phyloP scores from a whole-genome alignment of 768 basidiomycete species.

The Vararia minispora region DNA sequence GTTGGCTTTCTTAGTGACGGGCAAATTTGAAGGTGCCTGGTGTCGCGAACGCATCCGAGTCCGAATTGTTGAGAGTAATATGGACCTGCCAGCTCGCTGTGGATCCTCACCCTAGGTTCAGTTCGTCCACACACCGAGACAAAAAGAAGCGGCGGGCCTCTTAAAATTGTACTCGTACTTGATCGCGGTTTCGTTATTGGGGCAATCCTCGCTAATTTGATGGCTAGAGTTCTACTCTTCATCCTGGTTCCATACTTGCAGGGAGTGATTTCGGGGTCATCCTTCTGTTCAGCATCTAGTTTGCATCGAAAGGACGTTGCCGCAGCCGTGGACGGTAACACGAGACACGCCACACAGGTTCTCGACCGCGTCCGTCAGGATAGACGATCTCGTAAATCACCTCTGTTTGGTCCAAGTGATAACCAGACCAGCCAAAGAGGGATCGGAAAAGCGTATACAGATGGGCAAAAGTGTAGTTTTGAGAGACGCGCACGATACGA shows the following conservation, averaged over 20 bases:
- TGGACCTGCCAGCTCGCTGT: background rate
- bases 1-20: background rate
- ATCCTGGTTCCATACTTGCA: background rate
- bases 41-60: background rate
- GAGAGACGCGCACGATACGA: background rate
- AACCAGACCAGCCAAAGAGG: background rate
- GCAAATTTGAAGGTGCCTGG: background rate
- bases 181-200: background rate
- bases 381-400: background rate
- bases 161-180: background rate
- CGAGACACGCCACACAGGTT: background rate
- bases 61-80: background rate
- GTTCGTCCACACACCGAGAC: too few species aligned
- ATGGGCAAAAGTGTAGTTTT: conserved; percentile 3
- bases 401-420: background rate
- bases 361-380: too few species aligned
- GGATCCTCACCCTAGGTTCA: too few species aligned
- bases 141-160: too few species aligned
- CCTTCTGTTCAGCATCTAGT: too few species aligned
- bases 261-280: too few species aligned
- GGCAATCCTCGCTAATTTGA: background rate
- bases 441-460: conserved; percentile 1
- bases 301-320: too few species aligned
- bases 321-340: background rate
- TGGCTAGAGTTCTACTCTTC: background rate